Evolutionary conservation across 371 early-diverging fungal species (phyloP), one percentile per base, ranked within the genome.

Genomic region (Neoconidiobolus thromboides): DNA sequence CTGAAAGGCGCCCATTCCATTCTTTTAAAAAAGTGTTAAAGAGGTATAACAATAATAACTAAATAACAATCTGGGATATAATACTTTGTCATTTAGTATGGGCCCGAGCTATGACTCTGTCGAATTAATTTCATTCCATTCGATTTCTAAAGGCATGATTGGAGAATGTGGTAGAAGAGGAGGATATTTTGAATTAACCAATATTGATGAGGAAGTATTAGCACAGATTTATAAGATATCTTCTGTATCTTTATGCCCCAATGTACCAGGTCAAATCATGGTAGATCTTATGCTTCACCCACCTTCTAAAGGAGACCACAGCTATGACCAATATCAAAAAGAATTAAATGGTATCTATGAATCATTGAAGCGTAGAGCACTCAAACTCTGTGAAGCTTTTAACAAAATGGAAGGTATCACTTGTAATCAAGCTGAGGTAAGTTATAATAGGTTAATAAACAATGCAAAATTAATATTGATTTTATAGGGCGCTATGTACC

Each of bases 81-180:
- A 50, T 58, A 38, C 15, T n/a, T 12, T 54, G 12, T 37, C 2
- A 9, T 4, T 37, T n/a, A 68, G 77, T 56, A 82, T 79, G 82
- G 84, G 81, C 10, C 68, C 77, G 3, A 57, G 67, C n/a, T 83
- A 74, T 65, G 65, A 74, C 3, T 66, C 73, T 43, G 54, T 81
- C 4, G 96, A 97, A 72, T 76, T 97, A 48, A 78, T 97, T 67
- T 92, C 93, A 38, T 95, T 93, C 84, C 95, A 97, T 68, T 87
- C 87, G 52, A 82, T 92, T 57, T 93, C 93, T 50, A 97, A 97
- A 73, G 98, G 98, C 51, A 87, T 95, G 91, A 73, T 97, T 63
- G 98, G 98, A 60, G 98, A 97, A 69, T 97, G 98, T 65, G 98
- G 98, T 49, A 85, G 91, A 54, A 88, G 98, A 48, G 98, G 96